A percentile compares a stretch with the other conserved stretches of the same genome.
These are phyloP conservation scores for Staphylotrichum longicolle DNA, from an alignment of 495 filamentous ascomycete genomes.

Conservation along the genomic window DNA sequence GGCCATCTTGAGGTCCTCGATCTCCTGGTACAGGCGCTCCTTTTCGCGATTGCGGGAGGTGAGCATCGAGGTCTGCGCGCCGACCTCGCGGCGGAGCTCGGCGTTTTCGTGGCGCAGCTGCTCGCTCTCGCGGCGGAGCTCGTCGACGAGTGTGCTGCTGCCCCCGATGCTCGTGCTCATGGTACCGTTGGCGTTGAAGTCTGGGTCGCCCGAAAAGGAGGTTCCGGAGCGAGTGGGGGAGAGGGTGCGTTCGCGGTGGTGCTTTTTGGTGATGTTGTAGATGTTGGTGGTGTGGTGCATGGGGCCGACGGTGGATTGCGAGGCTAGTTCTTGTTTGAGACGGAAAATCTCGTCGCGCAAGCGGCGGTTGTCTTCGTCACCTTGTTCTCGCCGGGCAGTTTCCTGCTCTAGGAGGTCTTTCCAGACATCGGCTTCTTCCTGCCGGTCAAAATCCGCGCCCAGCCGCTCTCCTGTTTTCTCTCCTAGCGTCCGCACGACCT, in stretches of 20 bases:
- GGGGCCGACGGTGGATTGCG: conserved; percentile 32
- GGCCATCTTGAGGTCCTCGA: conserved; percentile 89
- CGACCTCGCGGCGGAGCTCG: conserved; percentile 84
- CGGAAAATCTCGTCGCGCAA: conserved; percentile 82
- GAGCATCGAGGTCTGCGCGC: conserved; percentile 95
- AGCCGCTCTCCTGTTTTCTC: conserved; percentile 55
- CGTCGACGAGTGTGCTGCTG: conserved; percentile 65
- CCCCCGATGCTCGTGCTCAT: conserved; percentile 42
- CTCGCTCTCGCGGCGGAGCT: conserved; percentile 61
- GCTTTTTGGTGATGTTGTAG: conserved; percentile 60
- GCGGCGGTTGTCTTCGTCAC: conserved; percentile 80
- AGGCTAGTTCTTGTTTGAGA: conserved; percentile 61
- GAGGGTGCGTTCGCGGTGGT: conserved; percentile 51
- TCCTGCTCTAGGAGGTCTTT: conserved; percentile 95
- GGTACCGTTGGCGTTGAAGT: conserved; percentile 47
- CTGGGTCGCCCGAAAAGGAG: conserved; percentile 55
- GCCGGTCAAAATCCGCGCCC: conserved; percentile 66
- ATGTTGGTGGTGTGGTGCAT: conserved; percentile 58
- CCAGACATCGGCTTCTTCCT: conserved; percentile 90
- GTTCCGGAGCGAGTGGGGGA: conserved; percentile 63
- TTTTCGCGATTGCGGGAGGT: conserved; percentile 94
- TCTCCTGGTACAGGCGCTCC: conserved; percentile 92
- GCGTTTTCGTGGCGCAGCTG: conserved; percentile 89
- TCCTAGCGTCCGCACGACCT: conserved; percentile 70
- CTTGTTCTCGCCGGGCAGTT: conserved; percentile 82